Evolutionary conservation across 2,329 filamentous ascomycete species (phyloP).

Genomic region (Corynespora cassiicola): DNA sequence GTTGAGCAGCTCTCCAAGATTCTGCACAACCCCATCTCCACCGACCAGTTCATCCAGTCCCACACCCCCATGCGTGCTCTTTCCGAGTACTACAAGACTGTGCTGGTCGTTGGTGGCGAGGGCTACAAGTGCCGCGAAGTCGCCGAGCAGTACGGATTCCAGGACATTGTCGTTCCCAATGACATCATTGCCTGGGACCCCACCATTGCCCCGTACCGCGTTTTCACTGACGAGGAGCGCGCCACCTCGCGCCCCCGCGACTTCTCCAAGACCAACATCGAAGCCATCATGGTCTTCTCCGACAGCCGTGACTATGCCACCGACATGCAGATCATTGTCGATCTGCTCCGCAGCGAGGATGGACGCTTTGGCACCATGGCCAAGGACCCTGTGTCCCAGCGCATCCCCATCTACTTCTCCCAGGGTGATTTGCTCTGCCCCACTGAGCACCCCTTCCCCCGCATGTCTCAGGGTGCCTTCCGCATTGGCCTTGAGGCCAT

Average conservation of each 20-base stretch:
- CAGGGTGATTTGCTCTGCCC: conserved; percentile 70
- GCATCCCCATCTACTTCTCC: conserved; percentile 78
- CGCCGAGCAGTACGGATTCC: conserved; percentile 76
- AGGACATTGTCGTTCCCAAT: conserved; percentile 75
- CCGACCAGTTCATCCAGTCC: conserved; percentile 78
- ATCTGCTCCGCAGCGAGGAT: conserved; percentile 72
- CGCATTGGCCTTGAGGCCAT: conserved; percentile 76
- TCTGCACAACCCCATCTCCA: conserved; percentile 68
- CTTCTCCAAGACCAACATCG: conserved; percentile 74
- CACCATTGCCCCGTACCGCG: conserved; percentile 71
- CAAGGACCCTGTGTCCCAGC: conserved; percentile 68
- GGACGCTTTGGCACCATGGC: conserved; percentile 70
- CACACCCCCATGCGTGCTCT: conserved; percentile 80
- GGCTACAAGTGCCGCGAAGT: conserved; percentile 77
- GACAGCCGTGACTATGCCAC: conserved; percentile 77
- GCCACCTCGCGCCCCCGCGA: conserved; percentile 72
- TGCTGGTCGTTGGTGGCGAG: conserved; percentile 77
- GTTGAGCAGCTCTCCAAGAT: conserved; percentile 72
- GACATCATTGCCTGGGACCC: conserved; percentile 75
- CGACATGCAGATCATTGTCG: conserved; percentile 79
- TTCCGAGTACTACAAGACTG: conserved; percentile 77
- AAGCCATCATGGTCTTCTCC: conserved; percentile 77
- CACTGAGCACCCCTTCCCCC: conserved; percentile 64
- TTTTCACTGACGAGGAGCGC: conserved; percentile 72
- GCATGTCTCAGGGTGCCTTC: conserved; percentile 78